These are phyloP conservation scores for Pythium aphanidermatum DNA, from an alignment of 352 stramenopile genomes.

Conservation along the genomic window DNA sequence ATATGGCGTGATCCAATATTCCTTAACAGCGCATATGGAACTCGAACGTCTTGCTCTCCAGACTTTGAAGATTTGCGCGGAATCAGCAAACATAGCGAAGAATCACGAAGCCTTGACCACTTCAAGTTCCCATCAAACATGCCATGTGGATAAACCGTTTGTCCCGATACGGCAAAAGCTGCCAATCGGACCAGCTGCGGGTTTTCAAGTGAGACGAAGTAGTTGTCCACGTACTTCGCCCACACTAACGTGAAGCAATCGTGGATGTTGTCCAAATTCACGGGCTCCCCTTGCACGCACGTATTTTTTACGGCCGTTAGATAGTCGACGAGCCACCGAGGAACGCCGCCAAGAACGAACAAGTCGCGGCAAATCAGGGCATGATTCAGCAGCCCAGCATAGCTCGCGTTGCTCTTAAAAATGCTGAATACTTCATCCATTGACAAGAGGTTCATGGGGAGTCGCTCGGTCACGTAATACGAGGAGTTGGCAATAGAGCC, in stretches of 20 bases:
- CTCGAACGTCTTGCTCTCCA: constrained; percentile 9
- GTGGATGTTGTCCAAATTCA: constrained; percentile 8
- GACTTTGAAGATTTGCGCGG: constrained; percentile 3
- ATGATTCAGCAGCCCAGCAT: constrained; percentile 9
- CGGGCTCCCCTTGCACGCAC: constrained; percentile 9
- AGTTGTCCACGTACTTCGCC: constrained; percentile 1
- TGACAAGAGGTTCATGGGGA: constrained; percentile 24
- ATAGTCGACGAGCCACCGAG: constrained; percentile 24
- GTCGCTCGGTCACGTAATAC: constrained; percentile 15
- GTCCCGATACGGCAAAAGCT: constrained; percentile 11
- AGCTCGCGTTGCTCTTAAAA: constrained; percentile 11
- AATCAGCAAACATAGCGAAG: constrained; percentile 24
- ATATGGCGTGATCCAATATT: constrained; percentile 12
- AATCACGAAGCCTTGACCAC: constrained; percentile 24
- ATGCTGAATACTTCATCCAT: constrained; percentile 24
- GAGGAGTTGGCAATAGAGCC: constrained; percentile 20
- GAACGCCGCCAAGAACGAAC: constrained; percentile 21
- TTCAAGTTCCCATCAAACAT: constrained; percentile 12
- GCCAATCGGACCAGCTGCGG: constrained; percentile 5
- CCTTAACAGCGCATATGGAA: constrained; percentile 12
- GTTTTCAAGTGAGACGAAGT: constrained; percentile 4
- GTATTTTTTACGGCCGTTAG: constrained; percentile 9
- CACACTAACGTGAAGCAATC: constrained; percentile 4
- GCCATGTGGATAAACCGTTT: constrained; percentile 6
- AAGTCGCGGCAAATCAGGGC: constrained; percentile 19